A percentile compares a stretch with the other conserved stretches of the same genome.
phyloP scores from a whole-genome alignment of 257 asterid genomes.

The Cinchona pubescens region DNA sequence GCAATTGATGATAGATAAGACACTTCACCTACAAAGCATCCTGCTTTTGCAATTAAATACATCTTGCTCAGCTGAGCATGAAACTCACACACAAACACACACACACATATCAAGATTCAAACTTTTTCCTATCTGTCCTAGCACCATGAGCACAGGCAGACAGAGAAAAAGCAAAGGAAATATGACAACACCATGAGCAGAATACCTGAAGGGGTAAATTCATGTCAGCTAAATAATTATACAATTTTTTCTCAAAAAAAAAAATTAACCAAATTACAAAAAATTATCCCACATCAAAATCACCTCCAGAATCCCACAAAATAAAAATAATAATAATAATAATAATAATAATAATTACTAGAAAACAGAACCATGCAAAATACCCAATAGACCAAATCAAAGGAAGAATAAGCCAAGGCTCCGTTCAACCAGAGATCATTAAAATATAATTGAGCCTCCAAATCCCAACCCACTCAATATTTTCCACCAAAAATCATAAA shows the following conservation, averaged over 20 bases:
- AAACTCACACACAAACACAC: background rate
- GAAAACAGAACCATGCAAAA: constrained; percentile 10
- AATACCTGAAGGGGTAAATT: background rate
- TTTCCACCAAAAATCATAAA: background rate
- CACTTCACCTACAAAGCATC: constrained; percentile 3
- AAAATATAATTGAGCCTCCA: background rate
- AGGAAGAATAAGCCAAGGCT: background rate
- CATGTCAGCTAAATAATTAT: too few relatives aligned
- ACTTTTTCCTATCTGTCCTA: background rate
- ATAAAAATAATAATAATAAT: too few relatives aligned
- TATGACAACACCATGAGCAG: background rate
- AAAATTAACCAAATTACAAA: too few relatives aligned
- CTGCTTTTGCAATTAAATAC: background rate
- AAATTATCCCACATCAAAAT: background rate
- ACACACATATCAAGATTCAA: constrained; percentile 7
- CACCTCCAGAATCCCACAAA: background rate
- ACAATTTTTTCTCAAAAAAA: too few relatives aligned
- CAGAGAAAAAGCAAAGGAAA: background rate
- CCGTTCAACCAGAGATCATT: background rate
- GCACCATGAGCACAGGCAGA: background rate
- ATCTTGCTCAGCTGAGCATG: background rate
- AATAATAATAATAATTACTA: too few relatives aligned
- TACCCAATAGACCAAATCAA: constrained; percentile 3
- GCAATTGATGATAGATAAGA: constrained; percentile 22
- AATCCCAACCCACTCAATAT: background rate